A percentile compares a stretch with the other conserved stretches of the same genome.
These are phyloP conservation scores for Chytriomyces hyalinus DNA, from an alignment of 192 early-diverging fungal genomes.

Conservation along the genomic window DNA sequence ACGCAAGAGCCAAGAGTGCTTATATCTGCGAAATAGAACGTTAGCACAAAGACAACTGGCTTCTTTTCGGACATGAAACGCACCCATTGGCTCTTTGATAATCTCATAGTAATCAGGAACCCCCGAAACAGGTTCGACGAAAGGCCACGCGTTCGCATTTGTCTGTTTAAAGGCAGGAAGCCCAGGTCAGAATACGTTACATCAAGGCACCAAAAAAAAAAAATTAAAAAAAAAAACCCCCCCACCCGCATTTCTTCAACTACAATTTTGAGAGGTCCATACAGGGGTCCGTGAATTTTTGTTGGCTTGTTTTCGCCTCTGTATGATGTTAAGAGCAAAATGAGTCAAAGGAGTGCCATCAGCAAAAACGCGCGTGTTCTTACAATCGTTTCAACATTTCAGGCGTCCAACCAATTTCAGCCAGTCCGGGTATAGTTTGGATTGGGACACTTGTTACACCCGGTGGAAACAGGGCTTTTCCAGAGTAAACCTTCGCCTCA, in stretches of 20 bases:
- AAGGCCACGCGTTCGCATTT: constrained; percentile 91
- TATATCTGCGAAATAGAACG: constrained; percentile 59
- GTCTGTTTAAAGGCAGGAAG: constrained; percentile 43
- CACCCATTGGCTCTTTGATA: constrained; percentile 97
- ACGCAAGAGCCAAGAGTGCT: constrained; percentile 82
- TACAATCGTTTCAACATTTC: constrained; percentile 72
- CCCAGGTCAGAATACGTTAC: not conserved
- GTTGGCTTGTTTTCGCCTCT: constrained; percentile 41
- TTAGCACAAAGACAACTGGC: not conserved
- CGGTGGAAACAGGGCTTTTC: constrained; percentile 68
- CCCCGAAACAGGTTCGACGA: constrained; percentile 89
- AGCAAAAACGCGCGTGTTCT: not conserved
- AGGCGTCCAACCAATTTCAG: constrained; percentile 91
- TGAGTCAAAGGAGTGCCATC: not conserved
- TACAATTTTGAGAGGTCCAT: constrained; percentile 74
- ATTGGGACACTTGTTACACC: constrained; percentile 70
- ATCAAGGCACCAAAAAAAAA: constrained; percentile 38
- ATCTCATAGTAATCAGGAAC: constrained; percentile 96
- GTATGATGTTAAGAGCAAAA: not conserved
- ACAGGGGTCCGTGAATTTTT: constrained; percentile 60
- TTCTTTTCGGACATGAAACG: not conserved
- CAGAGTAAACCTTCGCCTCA: constrained; percentile 81
- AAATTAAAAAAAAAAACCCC: constrained; percentile 25
- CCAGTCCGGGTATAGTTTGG: constrained; percentile 83
- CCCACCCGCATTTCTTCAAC: constrained; percentile 72